Evolutionary conservation across 192 early-diverging fungal genomes (phyloP).

Genomic region (Spizellomyces punctatus): DNA sequence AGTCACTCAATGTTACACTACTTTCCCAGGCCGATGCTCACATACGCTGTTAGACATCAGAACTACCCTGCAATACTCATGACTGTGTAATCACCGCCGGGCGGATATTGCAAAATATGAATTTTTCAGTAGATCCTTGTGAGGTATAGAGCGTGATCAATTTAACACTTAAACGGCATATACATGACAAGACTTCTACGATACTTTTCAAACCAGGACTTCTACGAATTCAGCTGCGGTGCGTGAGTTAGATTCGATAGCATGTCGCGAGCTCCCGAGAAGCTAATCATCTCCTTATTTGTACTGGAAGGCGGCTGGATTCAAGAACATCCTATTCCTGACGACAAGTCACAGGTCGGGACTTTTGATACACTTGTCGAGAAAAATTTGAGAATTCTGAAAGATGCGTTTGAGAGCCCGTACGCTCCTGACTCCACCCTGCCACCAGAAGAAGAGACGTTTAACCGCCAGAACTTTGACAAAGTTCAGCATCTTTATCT

Average conservation of each 20-base stretch:
- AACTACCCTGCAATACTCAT: background rate
- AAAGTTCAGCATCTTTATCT: constrained; percentile 60
- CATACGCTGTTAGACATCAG: no score
- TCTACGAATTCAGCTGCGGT: constrained; percentile 61
- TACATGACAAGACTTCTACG: constrained; percentile 3
- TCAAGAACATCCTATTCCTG: constrained; percentile 55
- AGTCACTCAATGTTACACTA: no score
- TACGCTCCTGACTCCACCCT: constrained; percentile 24
- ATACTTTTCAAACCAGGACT: constrained; percentile 37
- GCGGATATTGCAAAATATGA: constrained; percentile 56
- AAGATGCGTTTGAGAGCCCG: constrained; percentile 42
- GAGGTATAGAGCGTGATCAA: constrained; percentile 25
- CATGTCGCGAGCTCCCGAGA: background rate
- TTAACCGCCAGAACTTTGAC: constrained; percentile 54
- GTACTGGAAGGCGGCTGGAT: constrained; percentile 53
- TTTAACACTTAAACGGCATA: background rate
- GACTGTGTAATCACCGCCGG: constrained; percentile 59
- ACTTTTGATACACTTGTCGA: constrained; percentile 47
- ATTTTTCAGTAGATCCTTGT: constrained; percentile 62
- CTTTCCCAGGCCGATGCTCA: no score
- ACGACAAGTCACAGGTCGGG: constrained; percentile 54
- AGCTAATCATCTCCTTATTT: constrained; percentile 4
- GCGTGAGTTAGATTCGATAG: constrained; percentile 39
- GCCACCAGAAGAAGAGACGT: constrained; percentile 35
- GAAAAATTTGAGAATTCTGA: constrained; percentile 55